phyloP scores from a whole-genome alignment of 2,329 filamentous ascomycete genomes.

The Decorospora gaudefroyi region DNA sequence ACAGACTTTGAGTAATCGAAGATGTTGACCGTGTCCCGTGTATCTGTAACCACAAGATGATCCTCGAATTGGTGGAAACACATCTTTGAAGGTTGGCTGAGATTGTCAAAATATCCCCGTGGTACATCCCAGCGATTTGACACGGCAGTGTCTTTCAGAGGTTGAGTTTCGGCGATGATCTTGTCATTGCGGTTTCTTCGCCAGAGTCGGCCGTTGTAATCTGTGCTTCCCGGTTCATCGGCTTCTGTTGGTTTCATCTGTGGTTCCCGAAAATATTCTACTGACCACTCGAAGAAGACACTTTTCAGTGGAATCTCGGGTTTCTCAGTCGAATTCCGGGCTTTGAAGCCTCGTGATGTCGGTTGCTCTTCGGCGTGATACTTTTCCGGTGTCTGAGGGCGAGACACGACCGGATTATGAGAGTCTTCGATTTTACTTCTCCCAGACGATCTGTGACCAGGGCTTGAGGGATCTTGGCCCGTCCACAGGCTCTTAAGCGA shows the following conservation, averaged over 20 bases:
- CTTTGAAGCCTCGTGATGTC: slow-evolving; percentile 73
- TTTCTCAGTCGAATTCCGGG: slow-evolving; percentile 61
- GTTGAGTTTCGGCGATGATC: slow-evolving; percentile 90
- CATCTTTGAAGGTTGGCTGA: slow-evolving; percentile 87
- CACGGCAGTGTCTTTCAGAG: slow-evolving; percentile 85
- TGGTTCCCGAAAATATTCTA: slow-evolving; percentile 94
- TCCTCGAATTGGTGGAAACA: slow-evolving; percentile 98
- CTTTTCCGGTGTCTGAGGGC: slow-evolving; percentile 63
- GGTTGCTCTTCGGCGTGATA: slow-evolving; percentile 78
- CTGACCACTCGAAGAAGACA: slow-evolving; percentile 91
- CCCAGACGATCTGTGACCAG: slow-evolving; percentile 34
- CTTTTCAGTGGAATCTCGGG: slow-evolving; percentile 77
- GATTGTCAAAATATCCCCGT: slow-evolving; percentile 82
- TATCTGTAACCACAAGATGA: slow-evolving; percentile 90
- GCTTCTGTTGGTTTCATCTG: slow-evolving; percentile 97
- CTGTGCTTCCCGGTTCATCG: slow-evolving; percentile 92
- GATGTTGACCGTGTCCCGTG: slow-evolving; percentile 82
- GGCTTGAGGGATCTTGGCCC: slow-evolving; percentile 38
- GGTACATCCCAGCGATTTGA: slow-evolving; percentile 85
- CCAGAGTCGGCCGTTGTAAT: slow-evolving; percentile 96
- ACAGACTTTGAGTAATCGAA: slow-evolving; percentile 70
- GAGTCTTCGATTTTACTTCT: slow-evolving; percentile 62
- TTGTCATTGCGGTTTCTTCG: slow-evolving; percentile 87
- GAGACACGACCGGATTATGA: slow-evolving; percentile 72
- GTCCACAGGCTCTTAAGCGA: slow-evolving; percentile 66